Evolutionary conservation across 805 yeast genomes (phyloP).

Genomic region (Priceomyces melissophilus): DNA sequence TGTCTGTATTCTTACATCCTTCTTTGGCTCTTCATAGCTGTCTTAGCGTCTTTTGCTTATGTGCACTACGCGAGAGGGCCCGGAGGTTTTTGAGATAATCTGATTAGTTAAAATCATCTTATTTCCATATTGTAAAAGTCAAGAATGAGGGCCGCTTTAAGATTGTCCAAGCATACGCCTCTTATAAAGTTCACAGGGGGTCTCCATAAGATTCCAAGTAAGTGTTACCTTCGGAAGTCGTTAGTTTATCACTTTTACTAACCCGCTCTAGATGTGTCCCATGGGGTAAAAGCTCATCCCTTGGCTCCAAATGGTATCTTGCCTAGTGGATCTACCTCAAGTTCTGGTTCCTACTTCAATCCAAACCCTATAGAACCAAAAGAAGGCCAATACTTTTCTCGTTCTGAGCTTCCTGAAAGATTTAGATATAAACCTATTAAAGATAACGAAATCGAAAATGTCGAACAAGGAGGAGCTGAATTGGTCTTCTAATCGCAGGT

Average conservation of each 20-base stretch:
- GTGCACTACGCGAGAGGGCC: too few species aligned
- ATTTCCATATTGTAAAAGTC: too few species aligned
- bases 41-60: too few species aligned
- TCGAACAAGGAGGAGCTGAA: slow-evolving; percentile 83
- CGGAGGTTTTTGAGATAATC: too few species aligned
- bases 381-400: slow-evolving; percentile 46
- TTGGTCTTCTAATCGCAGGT: slow-evolving; percentile 38
- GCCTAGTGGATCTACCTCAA: slow-evolving; percentile 24
- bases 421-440: slow-evolving; percentile 66
- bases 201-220: slow-evolving; percentile 54
- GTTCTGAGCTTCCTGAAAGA: slow-evolving; percentile 67
- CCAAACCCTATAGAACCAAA: slow-evolving; percentile 39
- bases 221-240: slow-evolving; percentile 17
- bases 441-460: slow-evolving; percentile 68
- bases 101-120: too few species aligned
- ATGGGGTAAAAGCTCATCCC: slow-evolving; percentile 35
- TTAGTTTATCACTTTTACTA: not conserved
- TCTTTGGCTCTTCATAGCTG: too few species aligned
- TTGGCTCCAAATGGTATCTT: slow-evolving; percentile 42
- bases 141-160: slow-evolving; percentile 31
- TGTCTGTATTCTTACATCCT: too few species aligned
- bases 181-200: slow-evolving; percentile 86
- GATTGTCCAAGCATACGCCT: slow-evolving; percentile 51
- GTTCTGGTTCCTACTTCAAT: slow-evolving; percentile 10
- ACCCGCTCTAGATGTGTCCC: slow-evolving; percentile 11